Conservation (phyloP, 2,329 filamentous ascomycete genomes). For the Chaetomiaceae sp. region DNA sequence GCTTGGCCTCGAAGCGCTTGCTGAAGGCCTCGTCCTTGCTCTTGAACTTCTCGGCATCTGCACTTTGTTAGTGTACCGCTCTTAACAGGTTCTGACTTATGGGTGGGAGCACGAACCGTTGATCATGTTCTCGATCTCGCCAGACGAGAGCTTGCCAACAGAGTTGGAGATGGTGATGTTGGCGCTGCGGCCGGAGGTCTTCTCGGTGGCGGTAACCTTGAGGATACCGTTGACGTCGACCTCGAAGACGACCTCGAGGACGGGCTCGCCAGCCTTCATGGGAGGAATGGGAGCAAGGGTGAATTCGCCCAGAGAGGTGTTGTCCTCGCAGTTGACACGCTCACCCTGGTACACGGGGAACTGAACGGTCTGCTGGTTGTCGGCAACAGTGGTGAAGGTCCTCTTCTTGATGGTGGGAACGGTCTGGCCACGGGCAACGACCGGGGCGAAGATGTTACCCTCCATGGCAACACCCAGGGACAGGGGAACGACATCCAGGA, state of each 20-base stretch:
- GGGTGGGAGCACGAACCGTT: slow-evolving; percentile 47
- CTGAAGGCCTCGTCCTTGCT: slow-evolving; percentile 94
- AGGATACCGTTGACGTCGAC: slow-evolving; percentile 99
- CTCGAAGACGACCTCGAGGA: slow-evolving; percentile 97
- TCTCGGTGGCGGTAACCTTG: slow-evolving; percentile 98
- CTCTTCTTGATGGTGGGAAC: slow-evolving; percentile 78
- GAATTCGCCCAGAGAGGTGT: slow-evolving; percentile 96
- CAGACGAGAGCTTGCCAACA: slow-evolving; percentile 91
- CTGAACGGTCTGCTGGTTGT: slow-evolving; percentile 74
- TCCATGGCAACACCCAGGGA: slow-evolving; percentile 99
- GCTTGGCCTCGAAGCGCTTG: slow-evolving; percentile 98
- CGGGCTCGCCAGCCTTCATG: slow-evolving; percentile 91
- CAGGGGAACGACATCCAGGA: slow-evolving; percentile 93
- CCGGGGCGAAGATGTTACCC: slow-evolving; percentile 93
- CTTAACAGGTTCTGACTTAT: not conserved
- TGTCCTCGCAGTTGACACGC: slow-evolving; percentile 96
- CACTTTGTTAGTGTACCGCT: slow-evolving; percentile 4
- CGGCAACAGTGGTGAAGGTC: slow-evolving; percentile 83
- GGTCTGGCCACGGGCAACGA: slow-evolving; percentile 74
- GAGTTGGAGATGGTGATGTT: slow-evolving; percentile 99
- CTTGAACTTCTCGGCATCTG: slow-evolving; percentile 98
- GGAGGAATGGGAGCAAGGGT: slow-evolving; percentile 83
- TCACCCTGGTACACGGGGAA: slow-evolving; percentile 97
- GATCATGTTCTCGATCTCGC: slow-evolving; percentile 98
- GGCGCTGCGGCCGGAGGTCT: slow-evolving; percentile 93